A percentile compares a stretch with the other conserved stretches of the same genome.
These are phyloP conservation scores for Ceratocystiopsis sp. DNA, from an alignment of 2,329 filamentous ascomycete species.

Conservation along the genomic window DNA sequence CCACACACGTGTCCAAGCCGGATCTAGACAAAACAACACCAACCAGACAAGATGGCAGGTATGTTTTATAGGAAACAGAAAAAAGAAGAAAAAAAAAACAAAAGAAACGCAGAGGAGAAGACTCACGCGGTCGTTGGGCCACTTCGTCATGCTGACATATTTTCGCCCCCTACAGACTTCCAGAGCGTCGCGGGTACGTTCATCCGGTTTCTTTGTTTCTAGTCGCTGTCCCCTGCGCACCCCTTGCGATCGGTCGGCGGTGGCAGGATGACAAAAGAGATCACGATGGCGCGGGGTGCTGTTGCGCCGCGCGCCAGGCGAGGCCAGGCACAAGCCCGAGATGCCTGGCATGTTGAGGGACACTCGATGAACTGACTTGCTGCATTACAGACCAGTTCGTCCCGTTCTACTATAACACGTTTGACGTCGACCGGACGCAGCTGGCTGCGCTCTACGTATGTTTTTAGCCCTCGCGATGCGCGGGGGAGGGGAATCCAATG, in stretches of 20 bases:
- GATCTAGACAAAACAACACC: background rate
- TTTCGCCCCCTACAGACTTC: constrained; percentile 2
- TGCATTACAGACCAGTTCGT: constrained; percentile 60
- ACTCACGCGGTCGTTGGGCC: too few relatives aligned
- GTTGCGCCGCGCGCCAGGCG: background rate
- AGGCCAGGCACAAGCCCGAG: too few relatives aligned
- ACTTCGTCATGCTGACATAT: background rate
- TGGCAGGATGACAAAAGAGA: too few relatives aligned
- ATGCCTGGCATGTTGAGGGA: too few relatives aligned
- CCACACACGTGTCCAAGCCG: too few relatives aligned
- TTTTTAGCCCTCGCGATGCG: constrained; percentile 1
- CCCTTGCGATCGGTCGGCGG: too few relatives aligned
- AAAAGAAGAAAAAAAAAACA: background rate
- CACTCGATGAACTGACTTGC: too few relatives aligned
- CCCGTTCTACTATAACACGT: constrained; percentile 76
- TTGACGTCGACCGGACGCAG: constrained; percentile 52
- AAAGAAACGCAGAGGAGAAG: too few relatives aligned
- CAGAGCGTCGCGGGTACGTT: constrained; percentile 7
- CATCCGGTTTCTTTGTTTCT: background rate
- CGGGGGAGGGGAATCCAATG: too few relatives aligned
- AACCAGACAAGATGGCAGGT: background rate
- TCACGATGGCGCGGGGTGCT: too few relatives aligned
- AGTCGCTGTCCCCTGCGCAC: too few relatives aligned
- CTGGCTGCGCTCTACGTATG: constrained; percentile 55
- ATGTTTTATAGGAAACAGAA: background rate